Percentiles rank a stretch among this genome's conserved stretches.
Conservation (phyloP, 371 early-diverging fungal species). For the Entomophthora muscae region DNA sequence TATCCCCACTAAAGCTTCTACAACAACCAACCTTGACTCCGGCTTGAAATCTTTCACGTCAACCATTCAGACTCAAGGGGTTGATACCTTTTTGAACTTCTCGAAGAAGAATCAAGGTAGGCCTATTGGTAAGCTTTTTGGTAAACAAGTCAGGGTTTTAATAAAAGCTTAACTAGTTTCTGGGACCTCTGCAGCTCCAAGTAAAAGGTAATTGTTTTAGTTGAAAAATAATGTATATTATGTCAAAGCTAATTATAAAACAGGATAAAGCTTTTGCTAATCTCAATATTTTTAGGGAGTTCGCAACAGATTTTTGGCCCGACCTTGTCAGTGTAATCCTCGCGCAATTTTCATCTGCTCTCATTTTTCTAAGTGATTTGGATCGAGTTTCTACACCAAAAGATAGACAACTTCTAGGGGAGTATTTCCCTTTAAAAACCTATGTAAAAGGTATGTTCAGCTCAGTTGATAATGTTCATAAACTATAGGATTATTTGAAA, state of each 20-base stretch:
- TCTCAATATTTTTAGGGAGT: not conserved
- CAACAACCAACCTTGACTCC: not conserved
- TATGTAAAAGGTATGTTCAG: not conserved
- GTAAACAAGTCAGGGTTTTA: too few relatives aligned
- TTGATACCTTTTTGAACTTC: too few relatives aligned
- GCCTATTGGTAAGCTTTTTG: too few relatives aligned
- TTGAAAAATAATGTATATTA: too few relatives aligned
- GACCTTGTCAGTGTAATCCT: not conserved
- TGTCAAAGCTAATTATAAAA: too few relatives aligned
- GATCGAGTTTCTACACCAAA: not conserved
- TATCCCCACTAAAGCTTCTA: not conserved
- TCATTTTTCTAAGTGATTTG: not conserved
- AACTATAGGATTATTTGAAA: not conserved
- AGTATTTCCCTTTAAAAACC: not conserved
- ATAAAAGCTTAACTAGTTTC: too few relatives aligned
- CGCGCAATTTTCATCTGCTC: not conserved
- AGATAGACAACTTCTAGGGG: not conserved
- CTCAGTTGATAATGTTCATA: not conserved
- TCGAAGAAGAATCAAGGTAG: too few relatives aligned
- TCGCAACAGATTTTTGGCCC: not conserved
- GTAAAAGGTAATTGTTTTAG: too few relatives aligned
- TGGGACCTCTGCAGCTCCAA: too few relatives aligned
- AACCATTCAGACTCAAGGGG: not conserved
- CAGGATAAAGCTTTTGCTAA: too few relatives aligned
- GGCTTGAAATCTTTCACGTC: not conserved